Base-by-base conservation (phyloP, 2,329 filamentous ascomycete genomes). In the Aspergillus niger region DNA sequence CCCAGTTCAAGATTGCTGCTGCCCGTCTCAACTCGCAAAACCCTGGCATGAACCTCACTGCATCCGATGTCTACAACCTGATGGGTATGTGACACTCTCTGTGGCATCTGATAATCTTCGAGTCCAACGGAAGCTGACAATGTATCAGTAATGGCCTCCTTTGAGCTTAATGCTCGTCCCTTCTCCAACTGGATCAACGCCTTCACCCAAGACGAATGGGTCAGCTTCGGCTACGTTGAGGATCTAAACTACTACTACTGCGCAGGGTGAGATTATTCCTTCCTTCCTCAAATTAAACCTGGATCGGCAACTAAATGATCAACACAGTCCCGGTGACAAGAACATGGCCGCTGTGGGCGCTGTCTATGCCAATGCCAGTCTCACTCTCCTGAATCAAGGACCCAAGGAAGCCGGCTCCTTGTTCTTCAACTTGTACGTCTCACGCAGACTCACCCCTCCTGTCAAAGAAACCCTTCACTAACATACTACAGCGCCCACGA, bases 131-230 rank as follows among this genome's bases (percentile, higher is more conserved):
- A 24, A 22, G 49, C 28, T 58, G n/a, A 43, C 10, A 11, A 5
- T 2, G 17, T 36, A 6, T 10, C 3, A 69, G 67, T 59, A 3
- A 65, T 68, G 65, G 60, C 66, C 4, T 59, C 59, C 5, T 68
- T 60, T 38, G 67, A 69, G 54, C 59, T 68, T 3, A 68, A 66
- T 30, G 62, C 57, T 10, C 67, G 65, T 10, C 58, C 62, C 2
- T 64, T 57, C 38, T 69, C 67, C 3, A 55, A 67, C 30, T 69
- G 67, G 66, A 67, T 65, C 26, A 60, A 66, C 38, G 65, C 60
- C 15, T 69, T 69, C 52, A 69, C 66, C n/a, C 60, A 63, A 24
- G 66, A 69, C 15, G 66, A 68, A 36, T 68, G 66, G 67, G 62
- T 65, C 17, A 60, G 57, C 17, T 66, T 65, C 30, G 66, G 65